A percentile compares a stretch with the other conserved stretches of the same genome.
These are phyloP conservation scores for Penicillium griseofulvum DNA, from an alignment of 2,329 filamentous ascomycete genomes.

Conservation along the genomic window DNA sequence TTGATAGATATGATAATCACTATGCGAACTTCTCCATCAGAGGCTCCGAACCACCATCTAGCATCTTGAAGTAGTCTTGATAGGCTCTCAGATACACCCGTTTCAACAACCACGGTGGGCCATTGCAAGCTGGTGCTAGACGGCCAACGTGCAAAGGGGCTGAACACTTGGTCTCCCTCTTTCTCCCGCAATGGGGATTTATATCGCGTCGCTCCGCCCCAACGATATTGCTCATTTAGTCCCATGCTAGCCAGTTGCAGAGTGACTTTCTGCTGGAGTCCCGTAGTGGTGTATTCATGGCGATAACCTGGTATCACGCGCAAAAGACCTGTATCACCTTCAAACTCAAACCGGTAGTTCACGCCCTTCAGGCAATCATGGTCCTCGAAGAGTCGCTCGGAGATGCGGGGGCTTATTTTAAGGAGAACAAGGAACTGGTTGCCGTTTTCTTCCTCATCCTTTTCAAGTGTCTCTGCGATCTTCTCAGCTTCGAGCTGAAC, in stretches of 20 bases:
- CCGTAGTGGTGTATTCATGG: neutral
- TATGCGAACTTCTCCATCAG: neutral
- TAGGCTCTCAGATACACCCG: conserved; percentile 6
- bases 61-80: conserved; percentile 1
- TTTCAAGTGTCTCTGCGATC: neutral
- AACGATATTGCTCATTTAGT: too few relatives aligned
- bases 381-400: neutral
- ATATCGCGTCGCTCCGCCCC: too few relatives aligned
- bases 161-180: too few relatives aligned
- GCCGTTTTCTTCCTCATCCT: neutral
- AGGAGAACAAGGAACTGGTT: neutral
- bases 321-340: neutral
- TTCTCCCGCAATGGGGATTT: too few relatives aligned
- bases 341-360: neutral
- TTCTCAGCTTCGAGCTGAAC: neutral
- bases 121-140: neutral
- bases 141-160: neutral
- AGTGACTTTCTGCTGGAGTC: too few relatives aligned
- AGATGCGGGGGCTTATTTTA: neutral
- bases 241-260: too few relatives aligned
- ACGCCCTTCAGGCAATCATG: neutral
- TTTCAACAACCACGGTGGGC: conserved; percentile 5
- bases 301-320: neutral
- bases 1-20: conserved; percentile 3
- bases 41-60: conserved; percentile 3